These are phyloP conservation scores for Wickerhamomyces canadensis DNA, from an alignment of 805 yeast species.

Conservation along the genomic window DNA sequence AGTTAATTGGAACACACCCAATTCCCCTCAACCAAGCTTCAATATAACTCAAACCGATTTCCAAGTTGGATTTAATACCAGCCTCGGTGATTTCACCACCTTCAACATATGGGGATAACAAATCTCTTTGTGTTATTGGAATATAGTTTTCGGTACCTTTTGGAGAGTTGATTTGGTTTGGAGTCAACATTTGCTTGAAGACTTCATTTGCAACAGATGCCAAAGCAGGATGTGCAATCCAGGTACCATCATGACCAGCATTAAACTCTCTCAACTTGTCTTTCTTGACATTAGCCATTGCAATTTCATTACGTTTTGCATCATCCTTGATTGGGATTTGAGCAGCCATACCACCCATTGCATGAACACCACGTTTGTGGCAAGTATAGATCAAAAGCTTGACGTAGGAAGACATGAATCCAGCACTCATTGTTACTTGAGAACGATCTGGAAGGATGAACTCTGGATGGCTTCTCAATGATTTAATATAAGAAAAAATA, in stretches of 20 bases:
- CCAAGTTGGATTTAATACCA: conserved; percentile 67
- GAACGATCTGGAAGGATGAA: conserved; percentile 75
- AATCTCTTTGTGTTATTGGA: conserved; percentile 47
- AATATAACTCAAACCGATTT: conserved; percentile 74
- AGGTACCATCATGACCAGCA: conserved; percentile 83
- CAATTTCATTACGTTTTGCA: conserved; percentile 52
- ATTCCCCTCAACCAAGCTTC: conserved; percentile 83
- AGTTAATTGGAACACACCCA: conserved; percentile 83
- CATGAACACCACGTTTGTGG: conserved; percentile 76
- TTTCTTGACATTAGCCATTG: conserved; percentile 66
- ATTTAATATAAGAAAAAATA: conserved; percentile 74
- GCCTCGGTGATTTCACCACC: conserved; percentile 59
- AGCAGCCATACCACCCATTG: conserved; percentile 91
- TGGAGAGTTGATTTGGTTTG: conserved; percentile 56
- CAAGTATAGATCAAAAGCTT: conserved; percentile 66
- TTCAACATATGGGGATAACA: conserved; percentile 58
- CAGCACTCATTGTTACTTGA: conserved; percentile 74
- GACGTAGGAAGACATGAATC: conserved; percentile 77
- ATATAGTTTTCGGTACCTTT: conserved; percentile 31
- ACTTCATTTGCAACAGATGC: conserved; percentile 68
- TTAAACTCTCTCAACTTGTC: conserved; percentile 74
- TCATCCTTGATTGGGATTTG: conserved; percentile 78
- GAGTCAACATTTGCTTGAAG: conserved; percentile 76
- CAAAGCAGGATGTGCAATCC: conserved; percentile 87
- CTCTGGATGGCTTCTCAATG: conserved; percentile 61